Evolutionary conservation across 1,284 basidiomycete species (phyloP), one percentile per base, ranked within the genome.

Genomic region (Leccinum cinnamomeum): DNA sequence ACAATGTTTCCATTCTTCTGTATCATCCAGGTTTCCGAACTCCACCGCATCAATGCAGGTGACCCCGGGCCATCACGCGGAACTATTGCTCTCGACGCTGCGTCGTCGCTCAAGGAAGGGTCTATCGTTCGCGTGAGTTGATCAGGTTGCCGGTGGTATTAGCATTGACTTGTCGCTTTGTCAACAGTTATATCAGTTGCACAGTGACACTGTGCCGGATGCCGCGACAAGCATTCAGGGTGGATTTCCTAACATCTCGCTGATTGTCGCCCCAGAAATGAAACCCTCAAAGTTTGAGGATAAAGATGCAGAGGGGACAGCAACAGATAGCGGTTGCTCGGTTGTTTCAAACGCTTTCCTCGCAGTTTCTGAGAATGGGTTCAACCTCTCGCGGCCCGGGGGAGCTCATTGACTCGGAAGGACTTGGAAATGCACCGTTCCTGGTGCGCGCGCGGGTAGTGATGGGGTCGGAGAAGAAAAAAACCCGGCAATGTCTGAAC

Each of bases 11-110:
- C 23, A 6, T 30, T 30, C 28, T 10, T n/a, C 10, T 23, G 37
- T 16, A 48, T 41, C 33, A 33, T 57, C 18, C 53, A 84, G 82
- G 65, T 83, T 7, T 69, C 71, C 46, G 79, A 81, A 56, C 76
- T 88, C 20, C 84, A 83, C 67, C 78, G 74, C 60, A 89, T 95
- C 65, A 84, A 84, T 14, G 89, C 90, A 0, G 94, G 94, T 1
- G 92, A 93, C 73, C 8, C 28, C 28, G 8, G 28, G 28, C 92
- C 91, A 0, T 86, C 85, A 23, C 81, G 90, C 7, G 94, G 94
- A 0, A 84, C 86, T 0, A 79, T 95, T 16, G 85, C 90, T 0
- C 78, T 95, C 1, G 88, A 90, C 30, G 82, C 84, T 16, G 80
- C 84, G 39, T 79, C 79, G 25, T 85, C 90, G 3, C 85, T 91